These are phyloP conservation scores for Stephania cephalantha DNA, from an alignment of 164 flowering plant species.

Conservation along the genomic window DNA sequence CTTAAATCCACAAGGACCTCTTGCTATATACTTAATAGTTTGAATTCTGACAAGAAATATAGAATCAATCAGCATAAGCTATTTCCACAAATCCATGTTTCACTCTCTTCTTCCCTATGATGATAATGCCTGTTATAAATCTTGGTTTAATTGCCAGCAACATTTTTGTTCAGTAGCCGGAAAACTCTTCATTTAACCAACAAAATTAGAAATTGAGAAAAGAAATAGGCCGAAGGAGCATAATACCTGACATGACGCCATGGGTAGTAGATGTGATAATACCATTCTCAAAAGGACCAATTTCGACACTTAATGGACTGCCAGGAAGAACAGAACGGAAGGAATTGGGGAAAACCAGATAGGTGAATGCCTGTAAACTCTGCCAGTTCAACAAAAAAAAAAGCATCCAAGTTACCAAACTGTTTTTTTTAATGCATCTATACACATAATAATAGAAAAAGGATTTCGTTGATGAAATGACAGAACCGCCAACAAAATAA, in stretches of 20 bases:
- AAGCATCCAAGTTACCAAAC: background rate
- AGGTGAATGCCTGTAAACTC: slow-evolving; percentile 75
- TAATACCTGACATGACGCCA: slow-evolving; percentile 77
- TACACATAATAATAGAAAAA: too few relatives aligned
- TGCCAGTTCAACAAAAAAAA: slow-evolving; percentile 20
- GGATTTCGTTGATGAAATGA: background rate
- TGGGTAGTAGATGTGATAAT: slow-evolving; percentile 73
- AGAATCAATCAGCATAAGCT: too few relatives aligned
- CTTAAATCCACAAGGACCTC: background rate
- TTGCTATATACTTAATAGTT: background rate
- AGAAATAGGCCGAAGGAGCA: background rate
- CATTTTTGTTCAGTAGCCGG: background rate
- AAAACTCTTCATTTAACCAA: background rate
- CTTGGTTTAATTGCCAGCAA: background rate
- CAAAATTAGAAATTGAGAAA: background rate
- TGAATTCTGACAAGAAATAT: background rate
- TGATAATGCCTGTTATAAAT: too few relatives aligned
- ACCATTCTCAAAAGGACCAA: slow-evolving; percentile 60
- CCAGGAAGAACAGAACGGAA: slow-evolving; percentile 42
- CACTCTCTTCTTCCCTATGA: too few relatives aligned
- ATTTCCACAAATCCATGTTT: too few relatives aligned
- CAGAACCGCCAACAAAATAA: background rate
- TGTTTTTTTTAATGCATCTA: background rate
- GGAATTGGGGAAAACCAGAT: slow-evolving; percentile 76
- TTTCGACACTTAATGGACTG: slow-evolving; percentile 32